A percentile compares a stretch with the other conserved stretches of the same genome.
phyloP scores from a whole-genome alignment of 805 yeast species.

The Wickerhamiella brachini region DNA sequence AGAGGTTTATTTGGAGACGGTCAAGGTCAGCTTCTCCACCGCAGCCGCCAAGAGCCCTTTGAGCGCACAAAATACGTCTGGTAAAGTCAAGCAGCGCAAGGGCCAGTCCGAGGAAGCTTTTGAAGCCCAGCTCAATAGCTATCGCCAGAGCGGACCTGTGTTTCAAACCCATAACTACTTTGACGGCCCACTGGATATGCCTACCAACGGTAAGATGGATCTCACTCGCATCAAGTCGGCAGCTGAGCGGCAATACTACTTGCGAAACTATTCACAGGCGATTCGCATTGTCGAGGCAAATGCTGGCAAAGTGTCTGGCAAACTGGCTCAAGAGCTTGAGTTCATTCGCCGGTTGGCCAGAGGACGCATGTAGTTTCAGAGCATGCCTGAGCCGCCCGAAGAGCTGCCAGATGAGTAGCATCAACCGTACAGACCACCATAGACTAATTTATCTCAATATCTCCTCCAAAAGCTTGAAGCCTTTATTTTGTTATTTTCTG shows the following conservation, averaged over 20 bases:
- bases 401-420: no score
- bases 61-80: neutral
- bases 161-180: slow-evolving; percentile 10
- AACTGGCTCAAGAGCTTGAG: slow-evolving; percentile 33
- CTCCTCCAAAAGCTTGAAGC: no score
- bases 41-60: no score
- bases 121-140: slow-evolving; percentile 37
- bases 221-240: slow-evolving; percentile 43
- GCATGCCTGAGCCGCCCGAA: no score
- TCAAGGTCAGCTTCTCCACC: slow-evolving; percentile 11
- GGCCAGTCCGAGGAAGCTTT: slow-evolving; percentile 60
- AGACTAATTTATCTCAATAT: no score
- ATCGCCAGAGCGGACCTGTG: slow-evolving; percentile 41
- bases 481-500: no score
- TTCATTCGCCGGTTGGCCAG: slow-evolving; percentile 3
- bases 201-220: slow-evolving; percentile 33
- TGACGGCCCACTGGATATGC: neutral
- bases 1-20: slow-evolving; percentile 56
- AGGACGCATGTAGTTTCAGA: neutral
- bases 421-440: no score
- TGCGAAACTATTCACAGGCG: slow-evolving; percentile 39
- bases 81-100: slow-evolving; percentile 37
- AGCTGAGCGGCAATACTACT: slow-evolving; percentile 50
- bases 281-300: slow-evolving; percentile 30
- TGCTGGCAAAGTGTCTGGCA: slow-evolving; percentile 23